phyloP scores from a whole-genome alignment of 169 alveolate species.

The Cryptosporidium andersoni region DNA sequence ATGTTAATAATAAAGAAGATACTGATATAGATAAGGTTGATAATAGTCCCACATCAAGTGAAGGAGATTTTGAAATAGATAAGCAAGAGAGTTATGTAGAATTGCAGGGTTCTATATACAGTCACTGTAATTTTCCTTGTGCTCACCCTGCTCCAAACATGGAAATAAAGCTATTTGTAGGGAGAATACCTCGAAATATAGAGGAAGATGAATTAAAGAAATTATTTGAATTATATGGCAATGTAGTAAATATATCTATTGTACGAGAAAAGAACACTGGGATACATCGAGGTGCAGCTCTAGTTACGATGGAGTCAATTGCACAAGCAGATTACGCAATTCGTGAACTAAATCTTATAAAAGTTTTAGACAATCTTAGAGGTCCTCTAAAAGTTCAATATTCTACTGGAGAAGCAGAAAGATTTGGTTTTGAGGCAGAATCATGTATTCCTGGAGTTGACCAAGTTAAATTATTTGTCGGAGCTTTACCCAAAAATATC shows the following conservation, averaged over 20 bases:
- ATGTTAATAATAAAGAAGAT: too few relatives aligned
- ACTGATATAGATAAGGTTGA: too few relatives aligned
- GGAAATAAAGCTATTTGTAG: conserved; percentile 87
- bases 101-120: not conserved
- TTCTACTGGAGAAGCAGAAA: conserved; percentile 87
- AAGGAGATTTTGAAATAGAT: too few relatives aligned
- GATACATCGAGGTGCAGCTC: conserved; percentile 83
- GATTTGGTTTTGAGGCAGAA: conserved; percentile 84
- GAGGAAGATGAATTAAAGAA: conserved; percentile 83
- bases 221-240: conserved; percentile 86
- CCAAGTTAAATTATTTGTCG: conserved; percentile 89
- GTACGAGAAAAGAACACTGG: conserved; percentile 85
- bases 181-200: conserved; percentile 85
- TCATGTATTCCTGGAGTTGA: conserved; percentile 84
- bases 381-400: conserved; percentile 88
- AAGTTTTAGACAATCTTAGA: conserved; percentile 81
- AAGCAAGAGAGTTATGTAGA: too few relatives aligned
- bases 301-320: conserved; percentile 85
- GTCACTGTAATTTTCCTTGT: conserved; percentile 26
- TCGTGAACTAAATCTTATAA: conserved; percentile 82
- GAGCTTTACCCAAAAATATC: conserved; percentile 84
- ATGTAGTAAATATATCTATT: conserved; percentile 83
- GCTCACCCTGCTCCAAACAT: conserved; percentile 89
- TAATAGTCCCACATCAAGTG: too few relatives aligned
- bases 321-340: conserved; percentile 90